Percentiles rank a stretch among this genome's conserved stretches.
phyloP scores from a whole-genome alignment of 345 rosid species.

The Bruguiera sexangula region DNA sequence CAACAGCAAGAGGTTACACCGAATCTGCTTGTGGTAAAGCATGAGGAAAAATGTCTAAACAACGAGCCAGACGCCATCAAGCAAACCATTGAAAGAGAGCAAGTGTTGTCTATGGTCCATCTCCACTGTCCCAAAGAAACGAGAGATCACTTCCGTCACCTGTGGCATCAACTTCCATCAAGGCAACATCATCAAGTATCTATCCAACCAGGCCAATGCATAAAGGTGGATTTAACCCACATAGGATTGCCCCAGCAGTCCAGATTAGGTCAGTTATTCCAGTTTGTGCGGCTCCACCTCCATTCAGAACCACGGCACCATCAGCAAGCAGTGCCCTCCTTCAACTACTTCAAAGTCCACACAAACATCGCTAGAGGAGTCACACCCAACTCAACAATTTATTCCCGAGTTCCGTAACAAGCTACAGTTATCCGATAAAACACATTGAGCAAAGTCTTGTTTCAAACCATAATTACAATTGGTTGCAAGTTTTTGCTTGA shows the following conservation, averaged over 20 bases:
- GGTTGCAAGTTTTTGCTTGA: too few species aligned
- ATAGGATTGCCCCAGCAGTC: slow-evolving; percentile 57
- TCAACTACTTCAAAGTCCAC: slow-evolving; percentile 8
- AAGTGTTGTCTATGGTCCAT: slow-evolving; percentile 3
- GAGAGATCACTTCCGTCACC: slow-evolving; percentile 19
- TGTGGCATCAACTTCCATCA: slow-evolving; percentile 2
- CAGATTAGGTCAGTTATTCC: slow-evolving; percentile 75
- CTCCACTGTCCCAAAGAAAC: slow-evolving; percentile 1
- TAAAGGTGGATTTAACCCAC: slow-evolving; percentile 28
- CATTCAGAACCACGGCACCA: slow-evolving; percentile 22
- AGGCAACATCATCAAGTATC: slow-evolving; percentile 4
- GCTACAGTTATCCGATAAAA: too few species aligned
- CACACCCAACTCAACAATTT: too few species aligned
- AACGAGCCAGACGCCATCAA: slow-evolving; percentile 20
- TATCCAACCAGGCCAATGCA: slow-evolving; percentile 19
- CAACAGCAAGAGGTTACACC: slow-evolving; percentile 9
- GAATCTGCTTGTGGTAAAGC: slow-evolving; percentile 13
- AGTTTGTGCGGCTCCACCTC: slow-evolving; percentile 63
- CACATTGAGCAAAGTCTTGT: too few species aligned
- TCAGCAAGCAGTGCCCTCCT: slow-evolving; percentile 6
- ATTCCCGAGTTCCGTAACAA: too few species aligned
- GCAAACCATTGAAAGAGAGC: slow-evolving; percentile 25
- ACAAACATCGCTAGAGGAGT: slow-evolving; percentile 4
- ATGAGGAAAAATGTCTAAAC: slow-evolving; percentile 38
- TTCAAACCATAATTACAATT: too few species aligned